Base-by-base conservation (phyloP, 2,329 filamentous ascomycete species). In the Ophiostoma himal-ulmi region DNA sequence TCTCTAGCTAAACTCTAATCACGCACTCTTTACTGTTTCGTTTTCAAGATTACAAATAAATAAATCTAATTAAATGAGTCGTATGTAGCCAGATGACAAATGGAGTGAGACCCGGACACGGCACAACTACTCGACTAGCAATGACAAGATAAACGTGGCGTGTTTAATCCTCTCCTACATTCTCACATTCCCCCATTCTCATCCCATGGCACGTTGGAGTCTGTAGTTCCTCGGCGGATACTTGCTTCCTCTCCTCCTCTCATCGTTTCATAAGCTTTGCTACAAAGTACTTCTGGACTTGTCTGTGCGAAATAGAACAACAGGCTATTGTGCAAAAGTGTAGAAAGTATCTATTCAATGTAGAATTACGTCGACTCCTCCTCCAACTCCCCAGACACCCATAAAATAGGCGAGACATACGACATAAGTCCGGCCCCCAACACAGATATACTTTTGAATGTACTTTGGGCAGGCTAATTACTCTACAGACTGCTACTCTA, bases 241-340 rank as follows among this genome's bases (percentile, higher is more conserved):
- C 52, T 57, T 57, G 52, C 52, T 57, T 57, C 52, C 52, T 57
- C n/a, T 57, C 14, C 44, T 20, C 5, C 44, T 48, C 44, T n/a
- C 17, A 17, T n/a, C 44, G n/a, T 20, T 20, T 48, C 44, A 48
- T 48, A 57, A 57, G 22, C 52, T 26, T 57, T 17, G 52, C 52
- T 57, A 57, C n/a, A 30, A 30, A 30, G 30, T 30, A 30, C 30
- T 30, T 57, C 52, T 26, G 13, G 52, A n/a, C n/a, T 57, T 26
- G 52, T 57, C 52, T 57, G 52, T 57, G 52, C 52, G n/a, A 57
- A 57, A 57, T 57, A 10, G 52, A 57, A 57, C 30, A 57, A 57
- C 44, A 48, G 14, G 37, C 37, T 11, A 14, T 44, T 44, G 30
- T 30, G 30, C 44, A 48, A 20, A 48, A 48, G 44, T 48, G 44